Evolutionary conservation across 768 basidiomycete species (phyloP), one percentile per base, ranked within the genome.

Genomic region (Rickenella mellea): DNA sequence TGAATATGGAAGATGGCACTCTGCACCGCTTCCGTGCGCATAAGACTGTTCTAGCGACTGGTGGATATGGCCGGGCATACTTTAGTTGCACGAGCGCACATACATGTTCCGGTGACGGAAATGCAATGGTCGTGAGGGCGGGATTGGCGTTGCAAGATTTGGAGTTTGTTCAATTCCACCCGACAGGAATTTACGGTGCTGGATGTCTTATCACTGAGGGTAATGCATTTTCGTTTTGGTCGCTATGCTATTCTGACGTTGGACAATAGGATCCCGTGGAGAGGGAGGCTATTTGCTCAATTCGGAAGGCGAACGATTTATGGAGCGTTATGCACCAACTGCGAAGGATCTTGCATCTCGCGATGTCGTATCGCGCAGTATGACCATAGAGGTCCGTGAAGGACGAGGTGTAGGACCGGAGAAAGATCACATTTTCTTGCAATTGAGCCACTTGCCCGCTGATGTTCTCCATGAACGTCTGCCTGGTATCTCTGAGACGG

Each of bases 151-250:
- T 98, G 32, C 96, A 98, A 67, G 96, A 99, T 66, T 63, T 85
- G 47, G 96, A 99, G 65, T 99, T 99, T 60, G 93, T 98, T n/a
- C 96, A 99, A 62, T 99, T 99, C 88, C 96, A 98, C 63, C 96
- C 96, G 2, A 98, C 96, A 35, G 96, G 96, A 65, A 98, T 99
- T 56, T 99, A 98, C 59, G 96, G 96, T 51, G 94, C 96, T 54
- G 96, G 96, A 37, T 99, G 96, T 66, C 74, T 99, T 51, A 99
- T 99, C 59, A 98, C 94, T 10, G 94, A 98, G 73, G 93, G 92
- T 87, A 48, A 41, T n/a, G 64, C 55, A 19, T 26, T 4, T 21
- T 8, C 27, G 27, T 47, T 35, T n/a, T n/a, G 15, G 3, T 27
- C 4, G 26, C 2, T 28, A 14, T 40, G 11, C 22, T 7, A 20